Evolutionary conservation across 768 basidiomycete species (phyloP), one percentile per base, ranked within the genome.

Genomic region (Boletus subcaerulescens): DNA sequence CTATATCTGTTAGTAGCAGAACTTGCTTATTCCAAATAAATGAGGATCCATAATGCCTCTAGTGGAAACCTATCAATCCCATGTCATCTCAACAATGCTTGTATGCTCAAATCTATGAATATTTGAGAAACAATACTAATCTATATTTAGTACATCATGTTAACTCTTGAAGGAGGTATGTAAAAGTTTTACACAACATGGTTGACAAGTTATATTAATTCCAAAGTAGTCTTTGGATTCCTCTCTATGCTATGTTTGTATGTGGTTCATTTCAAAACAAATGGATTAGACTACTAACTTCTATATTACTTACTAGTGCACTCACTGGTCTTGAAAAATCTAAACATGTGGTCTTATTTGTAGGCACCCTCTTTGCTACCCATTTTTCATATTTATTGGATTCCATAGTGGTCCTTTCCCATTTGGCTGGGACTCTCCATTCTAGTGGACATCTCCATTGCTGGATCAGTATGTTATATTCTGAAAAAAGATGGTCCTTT

Each of bases 361-460:
- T 44, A 22, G 49, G 66, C 49, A 2, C 3, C 12, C 35, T 20
- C 3, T 15, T 48, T n/a, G 1, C 5, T 36, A 14, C 0, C 1
- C 20, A 1, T 24, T 44, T 29, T 2, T 18, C 18, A 15, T 42
- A 15, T 42, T 22, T 9, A 20, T 22, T 35, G 20, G 42, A 22
- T 36, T 14, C 5, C 15, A 11, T 7, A 69, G 70, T 68, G 65
- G 65, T 14, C 56, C 47, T 2, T 53, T 11, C 54, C 50, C 50
- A 1, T 58, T 24, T 71, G 65, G 60, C 24, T 71, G 7, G 68
- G 63, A 14, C 12, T 53, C 14, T 67, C 65, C 9, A 47, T 57
- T 10, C n/a, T 61, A 5, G 42, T 38, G 20, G 68, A 69, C 22
- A 41, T 65, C 15, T 54, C n/a, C 29, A 56, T 71, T 54, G 63